A percentile compares a stretch with the other conserved stretches of the same genome.
These are phyloP conservation scores for Aureobasidium sp. DNA, from an alignment of 2,329 filamentous ascomycete species.

Conservation along the genomic window DNA sequence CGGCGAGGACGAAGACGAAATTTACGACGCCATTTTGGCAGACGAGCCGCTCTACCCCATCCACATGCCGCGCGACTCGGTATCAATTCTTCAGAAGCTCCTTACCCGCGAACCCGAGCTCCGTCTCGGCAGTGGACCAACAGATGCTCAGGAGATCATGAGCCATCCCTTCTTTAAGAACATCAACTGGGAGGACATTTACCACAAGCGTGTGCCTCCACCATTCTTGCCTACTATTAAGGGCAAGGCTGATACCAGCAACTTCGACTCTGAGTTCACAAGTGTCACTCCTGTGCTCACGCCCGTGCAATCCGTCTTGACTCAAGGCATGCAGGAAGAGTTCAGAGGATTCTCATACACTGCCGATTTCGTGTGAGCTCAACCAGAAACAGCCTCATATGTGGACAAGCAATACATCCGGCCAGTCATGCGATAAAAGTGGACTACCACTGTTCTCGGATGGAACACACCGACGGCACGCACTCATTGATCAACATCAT, in stretches of 20 bases:
- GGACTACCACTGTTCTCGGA: background rate
- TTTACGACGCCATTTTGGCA: slow-evolving; percentile 95
- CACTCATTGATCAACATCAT: background rate
- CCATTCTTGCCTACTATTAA: slow-evolving; percentile 88
- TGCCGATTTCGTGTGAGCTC: slow-evolving; percentile 68
- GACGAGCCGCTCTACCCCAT: slow-evolving; percentile 98
- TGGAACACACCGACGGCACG: background rate
- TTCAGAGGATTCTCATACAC: slow-evolving; percentile 99
- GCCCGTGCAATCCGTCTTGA: slow-evolving; percentile 92
- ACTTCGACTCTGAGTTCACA: slow-evolving; percentile 97
- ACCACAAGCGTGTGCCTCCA: slow-evolving; percentile 83
- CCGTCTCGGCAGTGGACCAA: slow-evolving; percentile 86
- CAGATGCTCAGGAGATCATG: slow-evolving; percentile 98
- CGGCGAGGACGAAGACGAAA: slow-evolving; percentile 97
- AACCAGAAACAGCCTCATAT: background rate
- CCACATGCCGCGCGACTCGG: slow-evolving; percentile 95
- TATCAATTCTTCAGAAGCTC: slow-evolving; percentile 95
- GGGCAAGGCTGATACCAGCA: slow-evolving; percentile 95
- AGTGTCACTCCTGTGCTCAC: slow-evolving; percentile 96
- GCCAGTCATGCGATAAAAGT: background rate
- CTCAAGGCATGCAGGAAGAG: slow-evolving; percentile 98
- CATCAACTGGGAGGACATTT: slow-evolving; percentile 98
- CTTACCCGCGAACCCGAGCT: slow-evolving; percentile 91
- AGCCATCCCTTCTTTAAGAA: slow-evolving; percentile 96
- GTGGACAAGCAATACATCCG: background rate